A percentile compares a stretch with the other conserved stretches of the same genome.
phyloP scores from a whole-genome alignment of 2,329 filamentous ascomycete species.

The Fusarium udum region DNA sequence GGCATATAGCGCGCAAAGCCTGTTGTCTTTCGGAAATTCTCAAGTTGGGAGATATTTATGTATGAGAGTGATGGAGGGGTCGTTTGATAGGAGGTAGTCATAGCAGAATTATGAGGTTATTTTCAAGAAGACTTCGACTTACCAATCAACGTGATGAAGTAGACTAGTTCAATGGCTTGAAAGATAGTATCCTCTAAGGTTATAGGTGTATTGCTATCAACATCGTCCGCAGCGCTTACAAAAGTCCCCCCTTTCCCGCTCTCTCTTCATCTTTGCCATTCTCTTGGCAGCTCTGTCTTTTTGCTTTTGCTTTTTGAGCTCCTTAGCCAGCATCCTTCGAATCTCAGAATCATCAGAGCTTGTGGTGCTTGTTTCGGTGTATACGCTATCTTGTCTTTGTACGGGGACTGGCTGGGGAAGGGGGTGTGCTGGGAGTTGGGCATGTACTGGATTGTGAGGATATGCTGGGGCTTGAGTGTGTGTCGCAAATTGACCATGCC shows the following conservation, averaged over 20 bases:
- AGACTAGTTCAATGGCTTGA: neutral
- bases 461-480: neutral
- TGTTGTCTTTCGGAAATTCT: neutral
- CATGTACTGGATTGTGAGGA: neutral
- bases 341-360: neutral
- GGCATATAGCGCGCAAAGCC: rapidly evolving
- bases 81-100: neutral
- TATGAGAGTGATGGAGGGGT: too few relatives aligned
- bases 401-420: neutral
- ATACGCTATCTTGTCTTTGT: neutral
- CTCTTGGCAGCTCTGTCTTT: neutral
- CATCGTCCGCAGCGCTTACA: neutral
- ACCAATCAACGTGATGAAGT: neutral
- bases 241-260: neutral
- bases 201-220: neutral
- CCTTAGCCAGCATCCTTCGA: neutral
- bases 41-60: neutral
- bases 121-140: neutral
- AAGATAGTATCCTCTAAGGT: neutral
- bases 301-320: neutral
- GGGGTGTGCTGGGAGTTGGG: neutral
- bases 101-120: neutral
- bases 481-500: neutral
- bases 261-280: neutral
- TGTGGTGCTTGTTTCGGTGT: neutral